Percentiles rank a stretch among this genome's conserved stretches.
Evolutionary conservation across 2,329 filamentous ascomycete species (phyloP).

Genomic region (Bertia moriformis): DNA sequence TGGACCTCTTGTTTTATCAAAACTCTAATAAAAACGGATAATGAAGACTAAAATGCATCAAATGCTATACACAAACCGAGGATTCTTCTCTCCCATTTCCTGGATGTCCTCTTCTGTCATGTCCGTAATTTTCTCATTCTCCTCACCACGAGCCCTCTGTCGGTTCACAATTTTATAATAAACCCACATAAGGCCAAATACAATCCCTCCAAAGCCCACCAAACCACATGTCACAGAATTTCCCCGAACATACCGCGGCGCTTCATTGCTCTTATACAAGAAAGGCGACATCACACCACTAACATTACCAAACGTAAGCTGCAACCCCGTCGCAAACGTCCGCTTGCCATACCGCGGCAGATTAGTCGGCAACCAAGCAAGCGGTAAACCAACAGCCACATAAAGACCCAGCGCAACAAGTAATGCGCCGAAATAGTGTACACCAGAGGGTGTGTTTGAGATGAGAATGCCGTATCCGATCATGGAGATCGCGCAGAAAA

Average conservation of each 20-base stretch:
- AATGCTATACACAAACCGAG: neutral
- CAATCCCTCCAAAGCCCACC: neutral
- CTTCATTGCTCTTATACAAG: slow-evolving; percentile 32
- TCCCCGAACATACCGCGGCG: slow-evolving; percentile 42
- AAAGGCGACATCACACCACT: slow-evolving; percentile 64
- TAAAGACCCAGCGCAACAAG: slow-evolving; percentile 65
- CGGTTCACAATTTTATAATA: neutral
- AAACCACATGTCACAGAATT: slow-evolving; percentile 34
- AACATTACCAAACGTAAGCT: slow-evolving; percentile 56
- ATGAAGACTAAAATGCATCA: too few relatives aligned
- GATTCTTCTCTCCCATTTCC: slow-evolving; percentile 20
- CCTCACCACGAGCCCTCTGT: slow-evolving; percentile 15
- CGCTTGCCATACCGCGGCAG: slow-evolving; percentile 63
- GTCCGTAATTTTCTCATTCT: slow-evolving; percentile 19
- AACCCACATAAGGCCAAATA: neutral
- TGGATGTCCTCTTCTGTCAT: slow-evolving; percentile 23
- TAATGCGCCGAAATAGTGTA: slow-evolving; percentile 64
- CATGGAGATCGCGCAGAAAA: slow-evolving; percentile 48
- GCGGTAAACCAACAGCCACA: slow-evolving; percentile 35
- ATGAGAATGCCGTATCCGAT: slow-evolving; percentile 58
- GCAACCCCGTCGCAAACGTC: slow-evolving; percentile 56
- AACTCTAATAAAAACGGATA: too few relatives aligned
- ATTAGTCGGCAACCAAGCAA: slow-evolving; percentile 51
- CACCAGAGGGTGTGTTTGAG: slow-evolving; percentile 39
- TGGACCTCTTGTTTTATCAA: too few relatives aligned